These are phyloP conservation scores for Dacryopinax primogenitus DNA, from an alignment of 768 basidiomycete genomes.

Conservation along the genomic window DNA sequence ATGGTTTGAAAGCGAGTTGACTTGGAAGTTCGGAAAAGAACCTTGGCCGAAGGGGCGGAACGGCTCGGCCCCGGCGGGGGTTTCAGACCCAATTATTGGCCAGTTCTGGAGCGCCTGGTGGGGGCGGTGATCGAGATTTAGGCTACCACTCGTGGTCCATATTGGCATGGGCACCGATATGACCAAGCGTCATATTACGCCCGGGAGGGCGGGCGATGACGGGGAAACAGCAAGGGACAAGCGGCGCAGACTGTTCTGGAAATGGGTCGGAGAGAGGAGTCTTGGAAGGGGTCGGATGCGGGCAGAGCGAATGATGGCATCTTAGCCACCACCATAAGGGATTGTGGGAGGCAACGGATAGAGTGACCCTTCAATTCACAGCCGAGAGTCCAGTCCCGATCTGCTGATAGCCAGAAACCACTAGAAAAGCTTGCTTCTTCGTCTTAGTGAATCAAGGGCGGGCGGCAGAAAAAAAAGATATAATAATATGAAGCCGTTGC, in stretches of 20 bases:
- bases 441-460: not conserved
- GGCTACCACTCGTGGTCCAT: not conserved
- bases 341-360: not conserved
- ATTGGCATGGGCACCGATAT: not conserved
- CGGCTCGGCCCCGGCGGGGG: not conserved
- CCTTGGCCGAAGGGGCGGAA: not conserved
- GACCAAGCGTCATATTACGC: not conserved
- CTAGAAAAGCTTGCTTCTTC: not conserved
- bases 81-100: not conserved
- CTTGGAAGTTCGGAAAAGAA: not conserved
- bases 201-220: not conserved
- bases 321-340: not conserved
- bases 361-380: not conserved
- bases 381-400: not conserved
- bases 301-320: not conserved
- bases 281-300: not conserved
- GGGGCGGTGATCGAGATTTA: constrained; percentile 1
- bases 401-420: not conserved
- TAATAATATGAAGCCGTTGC: not conserved
- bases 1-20: not conserved
- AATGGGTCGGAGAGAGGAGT: not conserved
- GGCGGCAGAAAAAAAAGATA: not conserved
- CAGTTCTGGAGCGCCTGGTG: not conserved
- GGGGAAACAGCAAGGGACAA: not conserved
- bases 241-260: not conserved